Base-by-base conservation (phyloP, 768 basidiomycete species). In the Jaapia argillacea region DNA sequence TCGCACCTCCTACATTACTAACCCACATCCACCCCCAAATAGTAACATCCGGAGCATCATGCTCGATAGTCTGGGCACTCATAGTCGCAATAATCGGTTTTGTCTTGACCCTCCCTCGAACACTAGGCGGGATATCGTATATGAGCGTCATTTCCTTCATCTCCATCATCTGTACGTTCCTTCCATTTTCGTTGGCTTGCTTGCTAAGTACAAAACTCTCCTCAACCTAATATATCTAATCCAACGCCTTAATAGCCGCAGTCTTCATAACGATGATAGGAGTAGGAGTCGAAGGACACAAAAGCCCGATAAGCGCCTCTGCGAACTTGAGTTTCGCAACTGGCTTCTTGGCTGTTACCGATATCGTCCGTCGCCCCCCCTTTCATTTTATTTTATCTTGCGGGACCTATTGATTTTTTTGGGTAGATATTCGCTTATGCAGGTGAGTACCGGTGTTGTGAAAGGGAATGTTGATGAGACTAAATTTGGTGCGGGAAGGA, bases 191-290 rank as follows among this genome's bases (percentile, higher is more conserved):
- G 10, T 33, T 16, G 28, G 16, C 28, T 33, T n/a, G n/a, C n/a
- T n/a, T n/a, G n/a, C n/a, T n/a, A n/a, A n/a, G n/a, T n/a, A n/a
- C n/a, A n/a, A n/a, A n/a, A n/a, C n/a, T n/a, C n/a, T n/a, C n/a
- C n/a, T n/a, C n/a, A n/a, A n/a, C n/a, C n/a, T n/a, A n/a, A n/a
- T n/a, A 16, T 33, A 33, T 33, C 28, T 22, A 3, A 5, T 22
- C 23, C 18, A n/a, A n/a, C n/a, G n/a, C n/a, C n/a, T n/a, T n/a
- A n/a, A 12, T 38, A 57, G 58, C 51, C 41, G 54, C 58, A 4
- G 44, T 59, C 14, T n/a, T 59, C 33, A 59, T 59, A 27, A 59
- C 58, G 4, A 59, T 59, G 58, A 55, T 59, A 21, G 58, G 58
- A 6, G 58, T 59, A 2, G 53, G 58, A 21, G 40, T 59, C 21